phyloP scores from a whole-genome alignment of 371 early-diverging fungal species.

The Circinella minor region DNA sequence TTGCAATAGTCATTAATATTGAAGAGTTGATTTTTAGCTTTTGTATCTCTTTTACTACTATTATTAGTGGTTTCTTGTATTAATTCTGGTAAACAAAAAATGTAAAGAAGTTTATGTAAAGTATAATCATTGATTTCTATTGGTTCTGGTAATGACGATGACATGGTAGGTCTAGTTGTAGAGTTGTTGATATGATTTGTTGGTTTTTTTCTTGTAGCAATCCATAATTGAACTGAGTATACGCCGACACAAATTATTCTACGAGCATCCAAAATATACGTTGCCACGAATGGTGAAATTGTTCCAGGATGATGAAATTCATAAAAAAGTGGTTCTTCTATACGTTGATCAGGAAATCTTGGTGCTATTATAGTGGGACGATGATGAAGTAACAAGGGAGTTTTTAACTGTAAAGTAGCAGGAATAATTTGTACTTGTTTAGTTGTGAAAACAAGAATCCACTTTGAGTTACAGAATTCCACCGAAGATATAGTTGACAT shows the following conservation, averaged over 20 bases:
- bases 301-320: not conserved
- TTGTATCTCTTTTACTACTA: not conserved
- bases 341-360: not conserved
- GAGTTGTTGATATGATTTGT: not conserved
- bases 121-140: not conserved
- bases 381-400: not conserved
- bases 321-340: not conserved
- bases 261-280: slow-evolving; percentile 1
- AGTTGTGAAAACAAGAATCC: not conserved
- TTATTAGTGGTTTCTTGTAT: not conserved
- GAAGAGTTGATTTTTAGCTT: not conserved
- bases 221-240: slow-evolving; percentile 7
- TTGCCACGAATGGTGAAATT: not conserved
- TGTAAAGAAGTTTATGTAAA: slow-evolving; percentile 2
- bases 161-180: too few relatives aligned
- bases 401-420: not conserved
- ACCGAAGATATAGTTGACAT: not conserved
- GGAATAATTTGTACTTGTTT: not conserved
- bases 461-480: not conserved
- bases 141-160: not conserved
- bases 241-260: not conserved
- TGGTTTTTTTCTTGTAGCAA: not conserved
- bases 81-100: not conserved
- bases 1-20: not conserved
- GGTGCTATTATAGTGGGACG: not conserved